Evolutionary conservation across 2,329 filamentous ascomycete species (phyloP), one percentile per base, ranked within the genome.

Genomic region (Ophiosphaerella herpotricha): DNA sequence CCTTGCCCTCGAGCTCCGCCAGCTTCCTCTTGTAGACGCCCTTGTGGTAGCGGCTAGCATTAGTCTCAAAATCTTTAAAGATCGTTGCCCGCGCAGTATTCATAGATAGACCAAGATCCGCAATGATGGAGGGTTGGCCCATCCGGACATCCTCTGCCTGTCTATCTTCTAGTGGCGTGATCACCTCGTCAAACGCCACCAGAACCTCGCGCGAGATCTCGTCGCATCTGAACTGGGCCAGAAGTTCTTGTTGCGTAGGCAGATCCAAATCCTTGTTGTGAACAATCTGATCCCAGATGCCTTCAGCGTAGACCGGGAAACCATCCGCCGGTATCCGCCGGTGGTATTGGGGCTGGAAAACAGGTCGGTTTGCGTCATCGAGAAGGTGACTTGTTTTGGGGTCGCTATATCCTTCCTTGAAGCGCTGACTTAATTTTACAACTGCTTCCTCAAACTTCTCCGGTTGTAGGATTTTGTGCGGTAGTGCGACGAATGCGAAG

Each of bases 191-290:
- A 63, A 99, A 99, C 2, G 80, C 82, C 36, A 91, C 76, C 49
- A 96, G 80, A 11, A 96, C 94, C 70, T 97, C 93, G 56, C 92
- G 84, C 34, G 91, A 85, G 50, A 99, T 99, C 75, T 99, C 94
- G 71, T 99, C 94, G 73, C 94, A 99, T 60, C 94, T 86, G 78
- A 97, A 99, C 73, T 99, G 94, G 9, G 94, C 94, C 45, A 99
- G 82, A 39, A 99, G 82, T 73, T 99, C 94, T 75, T 99, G 94
- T 72, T 99, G 94, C 0, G 94, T 97, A 3, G 94, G 94, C 51
- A 99, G 76, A 74, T 99, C 94, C 46, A 99, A 81, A 68, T 99
- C 94, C 75, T 99, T 99, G 81, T 99, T 99, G 79, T 93, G 89
- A 64, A 96, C 92, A 69, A 99, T 99, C 75, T 97, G 93, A 66